Percentiles rank a stretch among this genome's conserved stretches.
These are phyloP conservation scores for Moesziomyces antarcticus DNA, from an alignment of 1,284 basidiomycete species.

Conservation along the genomic window DNA sequence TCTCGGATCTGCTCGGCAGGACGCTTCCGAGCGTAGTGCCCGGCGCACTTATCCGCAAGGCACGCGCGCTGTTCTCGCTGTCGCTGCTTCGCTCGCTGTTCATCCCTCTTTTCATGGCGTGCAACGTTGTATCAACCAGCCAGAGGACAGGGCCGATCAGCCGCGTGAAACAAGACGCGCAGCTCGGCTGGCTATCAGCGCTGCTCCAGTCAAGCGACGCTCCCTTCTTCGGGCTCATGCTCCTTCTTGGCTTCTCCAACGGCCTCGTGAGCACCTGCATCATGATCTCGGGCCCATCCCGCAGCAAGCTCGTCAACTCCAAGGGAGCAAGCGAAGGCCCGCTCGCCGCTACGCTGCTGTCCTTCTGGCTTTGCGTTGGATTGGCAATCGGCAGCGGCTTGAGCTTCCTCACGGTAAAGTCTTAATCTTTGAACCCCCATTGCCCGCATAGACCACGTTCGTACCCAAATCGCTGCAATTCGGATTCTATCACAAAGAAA, in stretches of 20 bases:
- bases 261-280: slow-evolving; percentile 56
- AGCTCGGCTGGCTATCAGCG: slow-evolving; percentile 14
- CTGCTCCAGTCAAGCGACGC: slow-evolving; percentile 47
- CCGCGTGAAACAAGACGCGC: background rate
- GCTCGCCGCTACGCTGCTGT: slow-evolving; percentile 53
- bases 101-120: slow-evolving; percentile 54
- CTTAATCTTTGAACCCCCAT: slow-evolving; percentile 4
- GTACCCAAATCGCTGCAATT: background rate
- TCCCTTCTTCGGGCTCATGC: slow-evolving; percentile 53
- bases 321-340: slow-evolving; percentile 39
- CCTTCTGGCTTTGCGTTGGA: slow-evolving; percentile 61
- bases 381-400: slow-evolving; percentile 53
- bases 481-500: background rate
- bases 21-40: slow-evolving; percentile 48
- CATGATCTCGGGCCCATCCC: slow-evolving; percentile 53
- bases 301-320: slow-evolving; percentile 35
- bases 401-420: slow-evolving; percentile 51
- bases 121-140: slow-evolving; percentile 47
- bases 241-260: slow-evolving; percentile 56
- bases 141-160: slow-evolving; percentile 34
- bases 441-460: background rate
- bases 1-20: slow-evolving; percentile 53
- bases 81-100: slow-evolving; percentile 45
- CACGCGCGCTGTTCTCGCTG: slow-evolving; percentile 24
- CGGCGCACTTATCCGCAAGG: slow-evolving; percentile 21